Evolutionary conservation across 768 basidiomycete species (phyloP), one percentile per base, ranked within the genome.

Genomic region (Suillus placidus): DNA sequence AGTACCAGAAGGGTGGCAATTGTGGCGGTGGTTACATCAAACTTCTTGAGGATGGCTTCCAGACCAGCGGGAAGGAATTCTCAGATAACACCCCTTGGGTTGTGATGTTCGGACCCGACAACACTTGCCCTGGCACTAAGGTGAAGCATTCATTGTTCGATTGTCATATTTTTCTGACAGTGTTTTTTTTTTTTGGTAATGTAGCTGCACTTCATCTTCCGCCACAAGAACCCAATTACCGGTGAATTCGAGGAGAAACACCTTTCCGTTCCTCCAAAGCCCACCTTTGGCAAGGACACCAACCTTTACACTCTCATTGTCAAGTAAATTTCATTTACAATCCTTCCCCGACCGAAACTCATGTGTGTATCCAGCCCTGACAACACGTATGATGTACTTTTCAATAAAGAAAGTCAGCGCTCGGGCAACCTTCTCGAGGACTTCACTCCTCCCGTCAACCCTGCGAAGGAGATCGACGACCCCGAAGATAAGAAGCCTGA

Each of bases 11-110:
- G 80, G 96, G 97, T 51, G 94, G 97, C 57, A 97, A 97, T 80
- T 99, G 97, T 73, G 97, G 97, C 79, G 97, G 97, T 82, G 97
- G 97, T 45, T 99, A 99, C 81, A 81, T 99, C 82, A 99, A 99
- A 80, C 88, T 99, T 64, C 87, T 99, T 52, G 90, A 92, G 75
- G 90, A 95, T 72, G 95, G 94, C 66, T 95, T 95, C 88, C 94
- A 96, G 82, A 91, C 91, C 66, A 91, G 89, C 68, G 92, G 92
- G 66, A 93, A 95, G 83, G 94, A 95, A 75, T 96, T 96, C 78
- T 90, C 90, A 62, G 95, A 97, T 79, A 91, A 92, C 73, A 96
- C 95, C 8, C 94, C 95, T 52, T 96, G 91, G 91, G 91, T 92
- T 14, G 85, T 97, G 82, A 97, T 97, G 96, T 97, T 99, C 75